Base-by-base conservation (phyloP, 1,139 yeast species). In the Kurtzmaniella quercitrusa region DNA sequence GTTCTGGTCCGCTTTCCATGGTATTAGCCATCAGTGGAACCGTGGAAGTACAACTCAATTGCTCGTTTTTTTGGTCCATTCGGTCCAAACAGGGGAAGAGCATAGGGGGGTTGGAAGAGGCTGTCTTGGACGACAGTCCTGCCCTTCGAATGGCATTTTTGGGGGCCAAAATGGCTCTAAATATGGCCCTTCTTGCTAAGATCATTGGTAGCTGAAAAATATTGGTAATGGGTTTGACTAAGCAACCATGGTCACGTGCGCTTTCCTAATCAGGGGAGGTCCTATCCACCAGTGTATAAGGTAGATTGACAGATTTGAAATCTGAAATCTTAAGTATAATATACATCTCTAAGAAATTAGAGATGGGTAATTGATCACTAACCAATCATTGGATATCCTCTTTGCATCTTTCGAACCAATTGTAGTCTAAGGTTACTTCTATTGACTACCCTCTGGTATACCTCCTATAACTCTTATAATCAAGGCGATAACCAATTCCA, bases 61-160 rank as follows among this genome's bases (percentile, higher is more conserved):
- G 61, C 47, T 77, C 72, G 1, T 81, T 75, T 53, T 81, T 77
- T 46, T 75, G 68, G 51, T 89, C 95, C 34, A 85, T 67, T 52
- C 75, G 80, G 61, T 91, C 97, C 38, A 90, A 70, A 58, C 97
- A 90, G 2, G 97, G 97, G 59, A 90, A 91, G 1, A 82, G 65
- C 74, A 88, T 69, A 48, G 74, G 88, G 1, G 87, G 85, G 52
- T 82, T 82, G 12, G 82, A 69, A 10, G 38, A 36, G 6, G 16
- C 17, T 5, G 16, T 14, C 31, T 27, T 27, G 12, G 31, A 27
- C n/a, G 14, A 5, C 31, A 27, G 31, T 7, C 10, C 31, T 7
- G 31, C 31, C 12, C 10, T 27, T 12, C 31, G 31, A 27, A 27
- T 27, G 5, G 31, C 31, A 10, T 27, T 10, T 27, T 27, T 27